Evolutionary conservation across 495 filamentous ascomycete species (phyloP).

Genomic region (Geopyxis carbonaria): DNA sequence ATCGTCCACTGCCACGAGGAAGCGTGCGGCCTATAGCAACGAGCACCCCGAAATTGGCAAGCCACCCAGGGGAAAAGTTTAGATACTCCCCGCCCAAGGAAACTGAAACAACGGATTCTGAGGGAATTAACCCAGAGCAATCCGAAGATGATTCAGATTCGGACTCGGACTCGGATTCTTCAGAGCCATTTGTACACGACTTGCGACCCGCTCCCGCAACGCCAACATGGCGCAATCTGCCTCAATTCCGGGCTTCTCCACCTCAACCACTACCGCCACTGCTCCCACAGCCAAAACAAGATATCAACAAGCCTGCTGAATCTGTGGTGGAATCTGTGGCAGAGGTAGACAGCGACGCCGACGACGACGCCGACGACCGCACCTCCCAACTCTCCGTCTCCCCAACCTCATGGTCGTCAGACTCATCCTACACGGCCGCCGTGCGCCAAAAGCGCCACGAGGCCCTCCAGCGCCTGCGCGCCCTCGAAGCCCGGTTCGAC

Average conservation of each 20-base stretch:
- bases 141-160: too few species aligned
- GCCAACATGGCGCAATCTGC: background rate
- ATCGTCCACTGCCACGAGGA: too few species aligned
- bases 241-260: background rate
- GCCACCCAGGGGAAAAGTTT: too few species aligned
- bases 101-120: too few species aligned
- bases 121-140: too few species aligned
- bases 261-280: background rate
- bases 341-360: background rate
- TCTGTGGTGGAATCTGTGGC: background rate
- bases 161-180: too few species aligned
- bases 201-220: background rate
- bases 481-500: constrained; percentile 10
- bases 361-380: constrained; percentile 15
- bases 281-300: background rate
- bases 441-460: constrained; percentile 13
- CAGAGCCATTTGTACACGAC: too few species aligned
- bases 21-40: too few species aligned
- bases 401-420: constrained; percentile 17
- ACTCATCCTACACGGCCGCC: constrained; percentile 16
- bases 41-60: too few species aligned
- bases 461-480: constrained; percentile 10
- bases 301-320: background rate
- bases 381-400: constrained; percentile 16
- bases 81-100: too few species aligned